These are phyloP conservation scores for Cucumis cinereus DNA, from an alignment of 306 rosid genomes.

Conservation along the genomic window DNA sequence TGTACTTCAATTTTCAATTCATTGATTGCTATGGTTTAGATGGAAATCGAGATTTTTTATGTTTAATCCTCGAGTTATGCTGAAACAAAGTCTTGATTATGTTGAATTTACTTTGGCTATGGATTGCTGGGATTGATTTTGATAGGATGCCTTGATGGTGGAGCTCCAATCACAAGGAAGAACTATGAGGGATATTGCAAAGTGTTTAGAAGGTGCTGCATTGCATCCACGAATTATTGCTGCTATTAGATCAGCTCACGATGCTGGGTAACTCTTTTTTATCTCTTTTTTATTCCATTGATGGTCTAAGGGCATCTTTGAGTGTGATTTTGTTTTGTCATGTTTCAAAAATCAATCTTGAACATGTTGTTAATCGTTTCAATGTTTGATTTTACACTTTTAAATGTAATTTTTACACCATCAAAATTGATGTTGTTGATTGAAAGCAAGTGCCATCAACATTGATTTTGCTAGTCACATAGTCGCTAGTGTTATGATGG, in stretches of 20 bases:
- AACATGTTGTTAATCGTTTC: background rate
- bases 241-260: slow-evolving; percentile 53
- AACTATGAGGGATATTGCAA: slow-evolving; percentile 23
- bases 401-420: no score
- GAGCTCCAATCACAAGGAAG: slow-evolving; percentile 61
- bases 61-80: background rate
- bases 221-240: slow-evolving; percentile 42
- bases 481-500: no score
- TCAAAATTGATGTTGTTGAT: background rate
- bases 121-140: background rate
- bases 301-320: background rate
- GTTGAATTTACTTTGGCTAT: background rate
- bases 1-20: background rate
- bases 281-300: background rate
- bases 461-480: no score
- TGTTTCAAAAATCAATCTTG: background rate
- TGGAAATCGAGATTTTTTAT: background rate
- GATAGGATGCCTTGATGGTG: slow-evolving; percentile 46
- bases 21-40: background rate
- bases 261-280: slow-evolving; percentile 33
- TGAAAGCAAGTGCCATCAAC: background rate
- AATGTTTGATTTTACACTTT: background rate
- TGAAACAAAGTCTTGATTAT: background rate
- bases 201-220: slow-evolving; percentile 35
- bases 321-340: background rate